A percentile compares a stretch with the other conserved stretches of the same genome.
These are phyloP conservation scores for Paraphoma chrysanthemicola DNA, from an alignment of 2,329 filamentous ascomycete species.

Conservation along the genomic window DNA sequence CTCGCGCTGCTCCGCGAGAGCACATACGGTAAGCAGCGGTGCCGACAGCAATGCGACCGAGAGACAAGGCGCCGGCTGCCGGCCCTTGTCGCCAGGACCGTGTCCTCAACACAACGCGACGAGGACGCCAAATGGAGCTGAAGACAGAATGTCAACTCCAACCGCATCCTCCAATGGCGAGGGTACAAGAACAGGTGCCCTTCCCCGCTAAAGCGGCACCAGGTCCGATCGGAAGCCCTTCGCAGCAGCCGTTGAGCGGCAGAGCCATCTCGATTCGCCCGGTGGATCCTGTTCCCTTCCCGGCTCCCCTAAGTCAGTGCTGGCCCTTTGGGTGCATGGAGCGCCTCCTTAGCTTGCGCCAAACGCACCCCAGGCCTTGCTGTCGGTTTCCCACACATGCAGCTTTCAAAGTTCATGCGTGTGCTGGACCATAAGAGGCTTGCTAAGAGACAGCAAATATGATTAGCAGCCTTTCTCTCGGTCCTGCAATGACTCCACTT, in stretches of 20 bases:
- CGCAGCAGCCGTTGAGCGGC: constrained; percentile 38
- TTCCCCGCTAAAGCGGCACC: constrained; percentile 31
- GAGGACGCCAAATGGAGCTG: constrained; percentile 7
- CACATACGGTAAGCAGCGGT: constrained; percentile 12
- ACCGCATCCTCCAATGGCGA: not conserved
- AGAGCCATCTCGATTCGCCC: constrained; percentile 29
- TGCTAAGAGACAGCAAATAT: constrained; percentile 22
- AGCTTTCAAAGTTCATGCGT: constrained; percentile 33
- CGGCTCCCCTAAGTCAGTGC: constrained; percentile 33
- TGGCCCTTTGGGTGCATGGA: constrained; percentile 42
- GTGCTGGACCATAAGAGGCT: constrained; percentile 29
- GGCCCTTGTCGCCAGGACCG: constrained; percentile 20
- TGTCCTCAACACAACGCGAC: constrained; percentile 2
- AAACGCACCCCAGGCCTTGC: constrained; percentile 28
- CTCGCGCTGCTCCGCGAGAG: constrained; percentile 57
- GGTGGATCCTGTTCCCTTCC: constrained; percentile 21
- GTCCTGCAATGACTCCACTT: constrained; percentile 21
- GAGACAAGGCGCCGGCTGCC: constrained; percentile 14
- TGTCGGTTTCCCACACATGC: constrained; percentile 37
- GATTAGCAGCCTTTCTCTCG: constrained; percentile 26
- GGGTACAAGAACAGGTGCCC: not conserved
- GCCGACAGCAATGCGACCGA: constrained; percentile 15
- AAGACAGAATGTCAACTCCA: constrained; percentile 2
- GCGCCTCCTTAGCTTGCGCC: constrained; percentile 35
- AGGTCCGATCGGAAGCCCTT: constrained; percentile 35